Conservation (phyloP, 2,329 filamentous ascomycete genomes). For the Colletotrichum sublineola region DNA sequence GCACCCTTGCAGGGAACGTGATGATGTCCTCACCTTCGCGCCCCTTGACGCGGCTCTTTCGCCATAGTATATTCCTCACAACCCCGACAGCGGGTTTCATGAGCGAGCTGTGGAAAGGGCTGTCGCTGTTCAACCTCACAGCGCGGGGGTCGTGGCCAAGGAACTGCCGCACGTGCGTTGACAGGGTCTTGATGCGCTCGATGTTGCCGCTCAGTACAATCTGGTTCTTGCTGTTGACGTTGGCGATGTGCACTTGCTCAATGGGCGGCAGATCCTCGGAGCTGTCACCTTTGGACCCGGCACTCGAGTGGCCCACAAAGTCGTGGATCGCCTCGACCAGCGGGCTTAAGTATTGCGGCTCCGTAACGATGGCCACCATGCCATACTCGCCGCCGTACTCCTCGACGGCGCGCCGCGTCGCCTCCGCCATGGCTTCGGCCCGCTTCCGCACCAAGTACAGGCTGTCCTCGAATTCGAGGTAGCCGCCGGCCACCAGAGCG, state of each 20-base stretch:
- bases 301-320: conserved; percentile 78
- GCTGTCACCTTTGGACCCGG: conserved; percentile 77
- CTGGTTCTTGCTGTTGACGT: conserved; percentile 96
- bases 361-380: conserved; percentile 94
- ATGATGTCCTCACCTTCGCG: conserved; percentile 74
- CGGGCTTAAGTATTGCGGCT: conserved; percentile 78
- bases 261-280: conserved; percentile 79
- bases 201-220: conserved; percentile 94
- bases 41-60: conserved; percentile 66
- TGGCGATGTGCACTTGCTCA: conserved; percentile 90
- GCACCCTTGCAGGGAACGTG: conserved; percentile 79
- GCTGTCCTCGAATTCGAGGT: conserved; percentile 82
- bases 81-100: conserved; percentile 87
- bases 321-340: conserved; percentile 82
- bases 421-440: conserved; percentile 86
- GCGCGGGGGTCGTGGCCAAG: conserved; percentile 91
- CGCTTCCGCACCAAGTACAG: conserved; percentile 81
- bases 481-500: conserved; percentile 86
- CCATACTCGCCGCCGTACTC: conserved; percentile 85
- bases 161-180: conserved; percentile 89
- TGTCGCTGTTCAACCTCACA: conserved; percentile 87
- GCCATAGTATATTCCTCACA: conserved; percentile 77
- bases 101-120: conserved; percentile 90
- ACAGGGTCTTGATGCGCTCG: conserved; percentile 81
- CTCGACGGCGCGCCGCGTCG: conserved; percentile 75